phyloP scores from a whole-genome alignment of 2,329 filamentous ascomycete genomes.

The Periconia sp. region DNA sequence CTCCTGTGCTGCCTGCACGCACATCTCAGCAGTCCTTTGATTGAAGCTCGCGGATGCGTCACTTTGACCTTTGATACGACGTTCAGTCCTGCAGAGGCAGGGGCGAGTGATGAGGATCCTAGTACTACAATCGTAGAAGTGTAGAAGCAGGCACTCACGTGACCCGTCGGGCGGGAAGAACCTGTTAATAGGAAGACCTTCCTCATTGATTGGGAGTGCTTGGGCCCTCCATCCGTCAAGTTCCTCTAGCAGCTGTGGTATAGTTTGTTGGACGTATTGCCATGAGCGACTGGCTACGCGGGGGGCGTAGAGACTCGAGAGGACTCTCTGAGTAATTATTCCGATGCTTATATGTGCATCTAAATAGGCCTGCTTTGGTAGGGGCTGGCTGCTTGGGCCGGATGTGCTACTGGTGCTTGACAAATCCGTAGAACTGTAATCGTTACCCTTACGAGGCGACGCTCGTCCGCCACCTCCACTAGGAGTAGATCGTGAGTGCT shows the following conservation, averaged over 20 bases:
- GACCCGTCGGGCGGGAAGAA: not conserved
- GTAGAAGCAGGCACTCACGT: slow-evolving; percentile 26
- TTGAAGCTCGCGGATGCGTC: slow-evolving; percentile 40
- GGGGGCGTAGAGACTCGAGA: slow-evolving; percentile 44
- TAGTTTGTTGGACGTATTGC: slow-evolving; percentile 41
- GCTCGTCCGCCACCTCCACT: not conserved
- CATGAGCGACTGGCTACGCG: slow-evolving; percentile 40
- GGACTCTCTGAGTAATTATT: slow-evolving; percentile 38
- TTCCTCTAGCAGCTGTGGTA: slow-evolving; percentile 34
- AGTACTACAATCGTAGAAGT: slow-evolving; percentile 37
- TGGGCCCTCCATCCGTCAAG: slow-evolving; percentile 39
- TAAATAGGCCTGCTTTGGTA: no score
- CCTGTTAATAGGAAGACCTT: not conserved
- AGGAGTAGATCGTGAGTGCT: not conserved
- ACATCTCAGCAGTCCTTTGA: slow-evolving; percentile 33
- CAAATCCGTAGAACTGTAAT: no score
- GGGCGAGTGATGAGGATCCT: slow-evolving; percentile 46
- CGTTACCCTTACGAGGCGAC: not conserved
- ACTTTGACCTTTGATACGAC: slow-evolving; percentile 23
- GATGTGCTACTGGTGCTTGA: no score
- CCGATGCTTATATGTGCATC: slow-evolving; percentile 29
- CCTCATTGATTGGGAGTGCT: slow-evolving; percentile 15
- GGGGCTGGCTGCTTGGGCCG: no score
- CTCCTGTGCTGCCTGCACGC: slow-evolving; percentile 41
- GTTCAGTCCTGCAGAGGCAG: slow-evolving; percentile 40